Evolutionary conservation across 805 yeast genomes (phyloP).

Genomic region (Candida andamanensis): DNA sequence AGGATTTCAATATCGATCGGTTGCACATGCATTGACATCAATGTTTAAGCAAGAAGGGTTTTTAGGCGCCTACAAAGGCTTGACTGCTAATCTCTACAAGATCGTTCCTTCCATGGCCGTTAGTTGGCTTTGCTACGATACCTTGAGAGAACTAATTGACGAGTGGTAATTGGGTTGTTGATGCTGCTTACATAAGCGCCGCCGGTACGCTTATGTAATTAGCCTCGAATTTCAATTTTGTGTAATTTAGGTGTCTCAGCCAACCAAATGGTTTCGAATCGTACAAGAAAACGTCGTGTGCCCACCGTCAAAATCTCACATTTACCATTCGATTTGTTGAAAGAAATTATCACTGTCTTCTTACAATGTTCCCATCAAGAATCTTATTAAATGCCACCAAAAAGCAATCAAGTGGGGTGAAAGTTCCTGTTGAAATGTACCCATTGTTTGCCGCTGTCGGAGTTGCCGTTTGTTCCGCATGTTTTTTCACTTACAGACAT

Average conservation of each 20-base stretch:
- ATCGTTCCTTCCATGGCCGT: conserved; percentile 96
- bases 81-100: conserved; percentile 77
- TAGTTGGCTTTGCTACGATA: conserved; percentile 84
- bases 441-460: conserved; percentile 44
- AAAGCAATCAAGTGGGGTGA: conserved; percentile 18
- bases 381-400: conserved; percentile 38
- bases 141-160: conserved; percentile 45
- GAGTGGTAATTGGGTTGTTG: no score
- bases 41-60: conserved; percentile 73
- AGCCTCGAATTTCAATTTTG: no score
- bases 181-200: no score
- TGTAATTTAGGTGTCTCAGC: no score
- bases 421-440: conserved; percentile 39
- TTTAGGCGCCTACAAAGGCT: conserved; percentile 66
- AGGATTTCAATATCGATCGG: conserved; percentile 79
- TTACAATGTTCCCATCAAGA: conserved; percentile 35
- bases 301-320: not conserved
- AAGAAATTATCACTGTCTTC: conserved; percentile 2
- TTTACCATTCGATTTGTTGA: conserved; percentile 10
- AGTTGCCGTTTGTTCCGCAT: conserved; percentile 35
- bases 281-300: no score
- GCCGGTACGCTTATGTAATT: no score
- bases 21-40: conserved; percentile 63
- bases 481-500: conserved; percentile 44
- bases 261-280: conserved; percentile 8